These are phyloP conservation scores for Colletotrichum sansevieriae DNA, from an alignment of 2,329 filamentous ascomycete species.

Conservation along the genomic window DNA sequence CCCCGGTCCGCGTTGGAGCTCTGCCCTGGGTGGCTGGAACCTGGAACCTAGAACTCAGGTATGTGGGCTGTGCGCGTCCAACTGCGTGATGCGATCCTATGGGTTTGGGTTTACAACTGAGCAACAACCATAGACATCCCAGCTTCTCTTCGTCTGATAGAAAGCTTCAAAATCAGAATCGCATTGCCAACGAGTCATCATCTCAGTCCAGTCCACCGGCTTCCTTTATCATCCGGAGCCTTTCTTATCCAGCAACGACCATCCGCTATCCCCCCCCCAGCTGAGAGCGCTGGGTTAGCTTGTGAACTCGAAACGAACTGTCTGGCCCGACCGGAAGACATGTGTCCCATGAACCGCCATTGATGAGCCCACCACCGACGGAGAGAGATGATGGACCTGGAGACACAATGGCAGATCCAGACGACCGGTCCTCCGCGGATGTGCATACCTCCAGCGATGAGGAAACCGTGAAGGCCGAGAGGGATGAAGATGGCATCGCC, in stretches of 20 bases:
- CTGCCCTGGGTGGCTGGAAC: conserved; percentile 26
- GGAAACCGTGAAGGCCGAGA: conserved; percentile 56
- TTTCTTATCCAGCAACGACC: neutral
- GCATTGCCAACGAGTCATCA: neutral
- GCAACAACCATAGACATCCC: conserved; percentile 25
- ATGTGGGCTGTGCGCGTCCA: conserved; percentile 31
- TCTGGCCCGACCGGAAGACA: conserved; percentile 35
- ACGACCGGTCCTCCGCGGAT: conserved; percentile 58
- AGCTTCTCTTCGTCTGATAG: conserved; percentile 33
- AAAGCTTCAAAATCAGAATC: conserved; percentile 16
- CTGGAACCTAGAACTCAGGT: conserved; percentile 40
- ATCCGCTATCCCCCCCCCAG: conserved; percentile 15
- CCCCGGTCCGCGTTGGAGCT: conserved; percentile 31
- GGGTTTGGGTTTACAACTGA: conserved; percentile 18
- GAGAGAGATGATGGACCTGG: conserved; percentile 52
- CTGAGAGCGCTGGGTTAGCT: conserved; percentile 23
- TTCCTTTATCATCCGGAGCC: neutral
- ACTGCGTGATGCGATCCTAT: conserved; percentile 39
- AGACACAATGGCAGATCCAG: conserved; percentile 63
- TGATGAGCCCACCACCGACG: conserved; percentile 41
- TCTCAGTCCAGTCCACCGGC: neutral
- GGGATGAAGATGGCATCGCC: conserved; percentile 52
- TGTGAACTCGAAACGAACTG: conserved; percentile 30
- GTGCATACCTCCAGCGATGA: conserved; percentile 58
- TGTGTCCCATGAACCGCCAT: conserved; percentile 42